phyloP scores from a whole-genome alignment of 2,329 filamentous ascomycete species.

The Trichophyton mentagrophytes region DNA sequence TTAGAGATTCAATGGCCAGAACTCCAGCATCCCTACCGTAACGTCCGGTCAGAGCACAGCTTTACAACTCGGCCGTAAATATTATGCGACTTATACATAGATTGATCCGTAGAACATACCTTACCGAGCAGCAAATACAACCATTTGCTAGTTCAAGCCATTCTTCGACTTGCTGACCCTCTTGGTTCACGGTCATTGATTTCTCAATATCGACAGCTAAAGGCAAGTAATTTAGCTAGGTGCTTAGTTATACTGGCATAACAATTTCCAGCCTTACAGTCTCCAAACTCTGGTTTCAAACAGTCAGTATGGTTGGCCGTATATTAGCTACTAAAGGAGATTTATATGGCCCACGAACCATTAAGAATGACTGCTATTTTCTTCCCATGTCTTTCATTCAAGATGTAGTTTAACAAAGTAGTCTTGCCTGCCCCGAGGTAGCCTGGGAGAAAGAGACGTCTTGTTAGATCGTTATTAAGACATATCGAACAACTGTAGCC shows the following conservation, averaged over 20 bases:
- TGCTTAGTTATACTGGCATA: not conserved
- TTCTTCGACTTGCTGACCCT: conserved; percentile 70
- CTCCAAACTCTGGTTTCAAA: conserved; percentile 54
- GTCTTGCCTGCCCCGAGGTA: conserved; percentile 95
- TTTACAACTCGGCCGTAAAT: not conserved
- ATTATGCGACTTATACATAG: not conserved
- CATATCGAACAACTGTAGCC: not conserved
- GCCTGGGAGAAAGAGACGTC: conserved; percentile 39
- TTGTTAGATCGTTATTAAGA: not conserved
- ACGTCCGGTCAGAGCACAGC: not conserved
- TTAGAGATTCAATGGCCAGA: conserved; percentile 85
- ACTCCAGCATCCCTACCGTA: conserved; percentile 67
- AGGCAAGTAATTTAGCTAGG: conserved; percentile 1
- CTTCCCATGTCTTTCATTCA: conserved; percentile 90
- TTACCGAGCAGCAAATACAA: conserved; percentile 95
- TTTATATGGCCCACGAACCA: conserved; percentile 36
- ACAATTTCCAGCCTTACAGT: conserved; percentile 44
- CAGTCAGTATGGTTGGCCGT: not conserved
- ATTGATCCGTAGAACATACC: conserved; percentile 39
- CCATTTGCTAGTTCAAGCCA: conserved; percentile 96
- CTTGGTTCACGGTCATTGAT: conserved; percentile 78
- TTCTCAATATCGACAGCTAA: conserved; percentile 88
- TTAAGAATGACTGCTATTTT: conserved; percentile 97
- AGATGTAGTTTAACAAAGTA: conserved; percentile 86
- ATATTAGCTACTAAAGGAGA: not conserved